Percentiles rank a stretch among this genome's conserved stretches.
Conservation (phyloP, 306 rosid species). For the Rosa rugosa region DNA sequence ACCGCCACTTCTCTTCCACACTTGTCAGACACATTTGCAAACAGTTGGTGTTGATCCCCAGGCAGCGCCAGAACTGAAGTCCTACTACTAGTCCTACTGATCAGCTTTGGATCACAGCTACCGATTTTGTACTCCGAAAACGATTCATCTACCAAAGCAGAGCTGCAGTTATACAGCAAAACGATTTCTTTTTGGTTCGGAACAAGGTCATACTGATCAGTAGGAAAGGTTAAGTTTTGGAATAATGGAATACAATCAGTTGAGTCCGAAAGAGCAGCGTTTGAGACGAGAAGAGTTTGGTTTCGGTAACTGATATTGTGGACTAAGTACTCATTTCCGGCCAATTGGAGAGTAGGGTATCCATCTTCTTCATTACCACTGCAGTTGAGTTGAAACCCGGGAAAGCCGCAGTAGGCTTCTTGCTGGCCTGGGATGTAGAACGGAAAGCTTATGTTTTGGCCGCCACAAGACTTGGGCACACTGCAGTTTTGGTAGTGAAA, state of each 20-base stretch:
- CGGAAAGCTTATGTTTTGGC: slow-evolving; percentile 48
- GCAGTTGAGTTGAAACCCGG: slow-evolving; percentile 52
- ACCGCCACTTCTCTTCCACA: slow-evolving; percentile 27
- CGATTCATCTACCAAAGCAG: background rate
- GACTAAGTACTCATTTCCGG: slow-evolving; percentile 16
- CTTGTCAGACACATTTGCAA: background rate
- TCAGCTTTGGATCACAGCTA: background rate
- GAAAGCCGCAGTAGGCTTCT: slow-evolving; percentile 48
- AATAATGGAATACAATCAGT: slow-evolving; percentile 12
- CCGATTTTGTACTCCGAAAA: background rate
- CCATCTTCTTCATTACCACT: background rate
- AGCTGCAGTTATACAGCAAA: slow-evolving; percentile 37
- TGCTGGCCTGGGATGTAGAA: slow-evolving; percentile 42
- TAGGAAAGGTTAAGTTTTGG: slow-evolving; percentile 18
- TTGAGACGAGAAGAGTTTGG: slow-evolving; percentile 39
- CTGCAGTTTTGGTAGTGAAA: slow-evolving; percentile 35
- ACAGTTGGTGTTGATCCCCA: background rate
- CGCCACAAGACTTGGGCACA: slow-evolving; percentile 33
- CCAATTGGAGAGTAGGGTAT: slow-evolving; percentile 37
- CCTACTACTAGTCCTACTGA: background rate
- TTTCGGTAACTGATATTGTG: slow-evolving; percentile 37
- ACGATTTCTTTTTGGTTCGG: background rate
- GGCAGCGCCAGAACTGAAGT: slow-evolving; percentile 39
- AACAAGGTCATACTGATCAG: background rate
- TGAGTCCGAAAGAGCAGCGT: slow-evolving; percentile 17